Base-by-base conservation (phyloP, 169 alveolate species). In the Plasmodium blacklocki region DNA sequence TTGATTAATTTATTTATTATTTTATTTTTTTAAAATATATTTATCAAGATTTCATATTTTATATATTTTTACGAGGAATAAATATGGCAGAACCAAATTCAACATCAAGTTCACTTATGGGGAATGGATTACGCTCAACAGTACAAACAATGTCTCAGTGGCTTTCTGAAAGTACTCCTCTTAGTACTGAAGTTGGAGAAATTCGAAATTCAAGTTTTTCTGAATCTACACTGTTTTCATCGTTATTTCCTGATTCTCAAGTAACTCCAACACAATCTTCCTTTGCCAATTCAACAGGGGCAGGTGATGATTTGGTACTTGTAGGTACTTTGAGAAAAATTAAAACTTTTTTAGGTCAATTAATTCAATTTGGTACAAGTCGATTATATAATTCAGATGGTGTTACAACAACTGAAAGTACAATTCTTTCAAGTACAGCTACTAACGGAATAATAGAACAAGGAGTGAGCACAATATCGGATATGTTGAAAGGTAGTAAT, bases 61-160 rank as follows among this genome's bases (percentile, higher is more conserved):
- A 32, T 32, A 32, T 32, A 32, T 4, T 32, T 32, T 32, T 7
- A 32, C 45, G 7, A 9, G 5, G 45, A 19, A 12, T 21, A 54
- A 73, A 73, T 73, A 73, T 73, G 86, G 71, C 64, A 26, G 86
- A 73, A 45, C 21, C 0, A 19, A 73, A 18, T 39, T 39, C 49
- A 73, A 23, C 62, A 23, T 12, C 70, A n/a, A 14, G 15, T 54
- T 19, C 71, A 9, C 67, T 54, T 14, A 18, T 45, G 58, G 23
- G 2, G 0, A 32, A 0, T 32, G 45, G 9, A 32, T 0, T 60
- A 60, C 3, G 1, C 26, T 60, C 64, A 73, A 49, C 67, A 54
- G 2, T 52, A 50, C 60, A 23, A 50, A 50, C 23, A 15, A 43
- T n/a, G 9, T 29, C 85, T 52, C 26, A 14, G 9, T 73, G 32